These are phyloP conservation scores for Naganishia randhawae DNA, from an alignment of 768 basidiomycete genomes.

Conservation along the genomic window DNA sequence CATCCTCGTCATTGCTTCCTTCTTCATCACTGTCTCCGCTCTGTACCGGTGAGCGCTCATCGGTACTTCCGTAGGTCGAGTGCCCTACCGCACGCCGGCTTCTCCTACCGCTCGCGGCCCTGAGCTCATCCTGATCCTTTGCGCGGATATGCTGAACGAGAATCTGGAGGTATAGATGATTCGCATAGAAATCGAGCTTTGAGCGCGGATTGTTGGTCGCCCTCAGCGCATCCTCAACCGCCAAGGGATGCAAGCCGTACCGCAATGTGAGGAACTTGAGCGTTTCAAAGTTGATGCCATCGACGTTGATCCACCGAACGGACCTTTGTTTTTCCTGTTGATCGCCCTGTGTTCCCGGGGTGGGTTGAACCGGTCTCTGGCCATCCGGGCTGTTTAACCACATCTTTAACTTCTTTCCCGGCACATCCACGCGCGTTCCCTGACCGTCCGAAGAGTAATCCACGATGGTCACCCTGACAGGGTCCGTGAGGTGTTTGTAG, in stretches of 20 bases:
- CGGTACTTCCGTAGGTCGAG: slow-evolving; percentile 1
- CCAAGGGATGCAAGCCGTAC: slow-evolving; percentile 47
- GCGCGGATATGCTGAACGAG: slow-evolving; percentile 45
- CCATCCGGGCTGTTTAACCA: slow-evolving; percentile 44
- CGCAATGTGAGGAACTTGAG: slow-evolving; percentile 45
- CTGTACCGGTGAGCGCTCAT: not conserved
- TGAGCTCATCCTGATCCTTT: slow-evolving; percentile 27
- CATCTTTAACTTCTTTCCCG: slow-evolving; percentile 40
- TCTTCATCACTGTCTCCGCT: not conserved
- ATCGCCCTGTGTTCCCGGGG: not conserved
- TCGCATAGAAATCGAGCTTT: slow-evolving; percentile 50
- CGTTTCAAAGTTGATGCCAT: slow-evolving; percentile 46
- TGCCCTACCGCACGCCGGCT: not conserved
- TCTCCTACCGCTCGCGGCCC: slow-evolving; percentile 1
- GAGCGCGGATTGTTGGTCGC: slow-evolving; percentile 46
- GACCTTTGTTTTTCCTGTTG: slow-evolving; percentile 35
- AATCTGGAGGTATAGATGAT: slow-evolving; percentile 48
- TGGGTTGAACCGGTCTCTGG: slow-evolving; percentile 20
- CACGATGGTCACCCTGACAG: slow-evolving; percentile 42
- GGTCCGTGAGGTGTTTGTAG: slow-evolving; percentile 40
- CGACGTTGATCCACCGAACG: slow-evolving; percentile 46
- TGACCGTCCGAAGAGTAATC: slow-evolving; percentile 43
- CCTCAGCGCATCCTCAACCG: slow-evolving; percentile 48
- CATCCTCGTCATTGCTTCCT: not conserved
- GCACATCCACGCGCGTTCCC: slow-evolving; percentile 40